These are phyloP conservation scores for Singerocomus inundabilis DNA, from an alignment of 1,284 basidiomycete species.

Conservation along the genomic window DNA sequence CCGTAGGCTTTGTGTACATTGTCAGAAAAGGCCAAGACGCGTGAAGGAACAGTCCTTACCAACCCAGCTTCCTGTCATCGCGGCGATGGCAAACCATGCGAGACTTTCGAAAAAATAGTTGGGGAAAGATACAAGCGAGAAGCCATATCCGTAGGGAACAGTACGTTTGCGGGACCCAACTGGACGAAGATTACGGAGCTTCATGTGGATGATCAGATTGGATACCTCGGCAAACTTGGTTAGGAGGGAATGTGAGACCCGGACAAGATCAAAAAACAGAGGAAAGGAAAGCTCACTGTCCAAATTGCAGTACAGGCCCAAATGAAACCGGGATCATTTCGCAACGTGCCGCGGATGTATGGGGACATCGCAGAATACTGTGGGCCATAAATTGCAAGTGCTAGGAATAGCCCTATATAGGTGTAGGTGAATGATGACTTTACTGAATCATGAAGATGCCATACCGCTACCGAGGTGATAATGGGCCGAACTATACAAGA, in stretches of 20 bases:
- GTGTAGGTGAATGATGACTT: background rate
- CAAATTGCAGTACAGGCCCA: slow-evolving; percentile 67
- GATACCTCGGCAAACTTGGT: slow-evolving; percentile 81
- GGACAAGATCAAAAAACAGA: background rate
- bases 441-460: slow-evolving; percentile 2
- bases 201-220: slow-evolving; percentile 84
- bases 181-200: slow-evolving; percentile 80
- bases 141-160: slow-evolving; percentile 87
- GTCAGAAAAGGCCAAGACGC: slow-evolving; percentile 6
- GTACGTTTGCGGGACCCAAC: slow-evolving; percentile 77
- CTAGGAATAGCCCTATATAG: slow-evolving; percentile 60
- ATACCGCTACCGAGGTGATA: slow-evolving; percentile 84
- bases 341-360: slow-evolving; percentile 66
- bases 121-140: slow-evolving; percentile 82
- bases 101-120: slow-evolving; percentile 95
- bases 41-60: slow-evolving; percentile 46
- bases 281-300: slow-evolving; percentile 54
- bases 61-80: slow-evolving; percentile 78
- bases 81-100: slow-evolving; percentile 72
- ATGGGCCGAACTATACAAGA: slow-evolving; percentile 68
- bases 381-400: slow-evolving; percentile 79
- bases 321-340: slow-evolving; percentile 70
- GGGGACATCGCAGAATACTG: slow-evolving; percentile 59
- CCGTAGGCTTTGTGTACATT: slow-evolving; percentile 51
- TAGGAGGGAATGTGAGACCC: background rate